Conservation (phyloP, 2,329 filamentous ascomycete genomes). For the Fusarium foetens region DNA sequence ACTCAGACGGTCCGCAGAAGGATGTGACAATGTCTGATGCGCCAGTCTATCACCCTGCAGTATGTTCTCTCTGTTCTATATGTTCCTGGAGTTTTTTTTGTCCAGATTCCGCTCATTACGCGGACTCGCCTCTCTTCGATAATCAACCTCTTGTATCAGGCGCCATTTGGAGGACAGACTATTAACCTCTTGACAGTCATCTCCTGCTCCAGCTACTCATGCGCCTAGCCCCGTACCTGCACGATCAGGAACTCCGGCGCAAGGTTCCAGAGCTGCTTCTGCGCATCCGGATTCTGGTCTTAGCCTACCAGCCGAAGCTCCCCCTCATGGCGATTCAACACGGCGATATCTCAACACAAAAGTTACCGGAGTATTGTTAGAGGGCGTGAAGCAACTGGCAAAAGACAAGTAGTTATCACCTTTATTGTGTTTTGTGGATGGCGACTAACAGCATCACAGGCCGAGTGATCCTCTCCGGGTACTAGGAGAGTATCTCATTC, state of each 20-base stretch:
- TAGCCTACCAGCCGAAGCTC: conserved; percentile 68
- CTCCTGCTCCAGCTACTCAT: conserved; percentile 51
- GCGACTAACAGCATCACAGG: conserved; percentile 49
- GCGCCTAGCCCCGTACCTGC: conserved; percentile 56
- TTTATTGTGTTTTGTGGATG: background rate
- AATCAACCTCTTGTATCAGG: conserved; percentile 3
- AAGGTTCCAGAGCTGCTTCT: conserved; percentile 65
- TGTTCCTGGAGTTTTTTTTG: background rate
- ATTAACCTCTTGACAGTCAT: conserved; percentile 46
- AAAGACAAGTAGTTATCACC: conserved; percentile 72
- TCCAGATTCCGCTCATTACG: background rate
- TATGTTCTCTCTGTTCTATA: conserved; percentile 37
- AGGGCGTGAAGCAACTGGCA: conserved; percentile 79
- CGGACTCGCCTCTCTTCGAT: background rate
- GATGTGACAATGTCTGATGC: conserved; percentile 59
- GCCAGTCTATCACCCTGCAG: conserved; percentile 53
- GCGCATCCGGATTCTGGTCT: conserved; percentile 64
- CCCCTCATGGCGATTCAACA: conserved; percentile 73
- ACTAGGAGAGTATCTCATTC: conserved; percentile 76
- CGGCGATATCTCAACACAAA: conserved; percentile 78
- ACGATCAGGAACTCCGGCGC: conserved; percentile 61
- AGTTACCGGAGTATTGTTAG: conserved; percentile 73
- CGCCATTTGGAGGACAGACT: background rate
- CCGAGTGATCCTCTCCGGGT: conserved; percentile 75
- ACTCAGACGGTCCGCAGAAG: conserved; percentile 44